Percentiles rank a stretch among this genome's conserved stretches.
These are phyloP conservation scores for Neonectria magnoliae DNA, from an alignment of 2,329 filamentous ascomycete genomes.

Conservation along the genomic window DNA sequence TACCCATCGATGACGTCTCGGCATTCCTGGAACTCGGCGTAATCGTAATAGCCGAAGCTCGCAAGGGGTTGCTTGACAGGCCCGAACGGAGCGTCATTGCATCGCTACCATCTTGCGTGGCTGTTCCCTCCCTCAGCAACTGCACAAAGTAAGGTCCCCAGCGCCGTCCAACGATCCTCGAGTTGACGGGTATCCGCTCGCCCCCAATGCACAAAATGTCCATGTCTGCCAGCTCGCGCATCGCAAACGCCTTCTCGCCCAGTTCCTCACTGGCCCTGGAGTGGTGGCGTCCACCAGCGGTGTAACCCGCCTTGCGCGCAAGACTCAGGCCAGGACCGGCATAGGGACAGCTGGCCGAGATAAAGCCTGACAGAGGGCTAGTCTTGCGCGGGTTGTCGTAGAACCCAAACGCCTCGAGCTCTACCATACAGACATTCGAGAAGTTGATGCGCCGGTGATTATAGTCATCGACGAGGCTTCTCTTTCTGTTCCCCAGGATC, in stretches of 20 bases:
- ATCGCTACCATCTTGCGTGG: slow-evolving; percentile 77
- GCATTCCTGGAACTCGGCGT: slow-evolving; percentile 71
- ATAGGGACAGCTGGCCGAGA: slow-evolving; percentile 81
- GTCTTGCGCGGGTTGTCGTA: slow-evolving; percentile 92
- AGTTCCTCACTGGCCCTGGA: slow-evolving; percentile 84
- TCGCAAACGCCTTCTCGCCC: slow-evolving; percentile 79
- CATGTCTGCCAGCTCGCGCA: slow-evolving; percentile 95
- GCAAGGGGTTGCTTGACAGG: slow-evolving; percentile 65
- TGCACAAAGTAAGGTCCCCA: slow-evolving; percentile 98
- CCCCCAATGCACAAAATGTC: slow-evolving; percentile 92
- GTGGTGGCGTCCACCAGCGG: slow-evolving; percentile 79
- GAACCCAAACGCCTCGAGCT: slow-evolving; percentile 95
- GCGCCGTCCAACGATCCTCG: slow-evolving; percentile 82
- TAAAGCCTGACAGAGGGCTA: slow-evolving; percentile 81
- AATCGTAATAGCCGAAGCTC: slow-evolving; percentile 87
- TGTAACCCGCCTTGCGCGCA: slow-evolving; percentile 69
- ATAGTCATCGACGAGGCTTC: slow-evolving; percentile 96
- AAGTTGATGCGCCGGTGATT: slow-evolving; percentile 98
- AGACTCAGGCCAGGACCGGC: slow-evolving; percentile 66
- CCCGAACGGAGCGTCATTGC: slow-evolving; percentile 77
- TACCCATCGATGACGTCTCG: slow-evolving; percentile 58
- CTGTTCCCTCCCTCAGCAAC: slow-evolving; percentile 82
- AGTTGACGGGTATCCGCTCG: slow-evolving; percentile 93
- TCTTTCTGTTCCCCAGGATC: slow-evolving; percentile 91
- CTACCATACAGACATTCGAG: slow-evolving; percentile 94